Conservation (phyloP, 371 early-diverging fungal genomes). For the Batkoa obscura region DNA sequence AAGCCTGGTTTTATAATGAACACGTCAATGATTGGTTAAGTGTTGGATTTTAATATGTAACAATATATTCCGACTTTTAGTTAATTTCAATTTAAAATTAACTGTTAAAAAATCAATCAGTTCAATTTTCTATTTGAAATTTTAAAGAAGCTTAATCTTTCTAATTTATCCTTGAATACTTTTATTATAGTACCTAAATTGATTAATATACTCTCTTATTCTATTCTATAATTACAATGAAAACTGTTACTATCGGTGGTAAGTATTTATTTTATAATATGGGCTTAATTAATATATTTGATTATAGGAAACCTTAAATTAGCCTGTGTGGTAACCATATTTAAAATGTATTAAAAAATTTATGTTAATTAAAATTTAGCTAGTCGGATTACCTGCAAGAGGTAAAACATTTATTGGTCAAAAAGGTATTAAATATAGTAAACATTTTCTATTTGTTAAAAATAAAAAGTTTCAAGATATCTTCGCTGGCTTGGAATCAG, state of each 20-base stretch:
- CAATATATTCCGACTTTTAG: too few relatives aligned
- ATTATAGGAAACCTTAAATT: constrained; percentile 1
- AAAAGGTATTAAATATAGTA: constrained; percentile 38
- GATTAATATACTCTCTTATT: too few relatives aligned
- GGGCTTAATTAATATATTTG: neutral
- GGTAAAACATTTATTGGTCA: constrained; percentile 82
- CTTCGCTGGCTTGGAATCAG: constrained; percentile 86
- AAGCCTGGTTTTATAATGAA: too few relatives aligned
- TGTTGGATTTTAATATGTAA: too few relatives aligned
- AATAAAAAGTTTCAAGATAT: constrained; percentile 59
- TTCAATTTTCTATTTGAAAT: too few relatives aligned
- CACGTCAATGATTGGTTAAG: too few relatives aligned
- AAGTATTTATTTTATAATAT: neutral
- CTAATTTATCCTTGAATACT: too few relatives aligned
- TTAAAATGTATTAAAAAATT: neutral
- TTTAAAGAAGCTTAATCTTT: too few relatives aligned
- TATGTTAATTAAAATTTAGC: constrained; percentile 17
- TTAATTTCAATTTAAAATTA: too few relatives aligned
- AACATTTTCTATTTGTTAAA: neutral
- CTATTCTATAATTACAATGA: too few relatives aligned
- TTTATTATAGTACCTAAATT: too few relatives aligned
- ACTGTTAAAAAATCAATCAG: too few relatives aligned
- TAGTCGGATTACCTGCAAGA: constrained; percentile 76
- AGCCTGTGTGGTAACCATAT: constrained; percentile 3
- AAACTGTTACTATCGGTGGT: constrained; percentile 3